phyloP scores from a whole-genome alignment of 2,329 filamentous ascomycete genomes.

The Tolypocladium amazonense region DNA sequence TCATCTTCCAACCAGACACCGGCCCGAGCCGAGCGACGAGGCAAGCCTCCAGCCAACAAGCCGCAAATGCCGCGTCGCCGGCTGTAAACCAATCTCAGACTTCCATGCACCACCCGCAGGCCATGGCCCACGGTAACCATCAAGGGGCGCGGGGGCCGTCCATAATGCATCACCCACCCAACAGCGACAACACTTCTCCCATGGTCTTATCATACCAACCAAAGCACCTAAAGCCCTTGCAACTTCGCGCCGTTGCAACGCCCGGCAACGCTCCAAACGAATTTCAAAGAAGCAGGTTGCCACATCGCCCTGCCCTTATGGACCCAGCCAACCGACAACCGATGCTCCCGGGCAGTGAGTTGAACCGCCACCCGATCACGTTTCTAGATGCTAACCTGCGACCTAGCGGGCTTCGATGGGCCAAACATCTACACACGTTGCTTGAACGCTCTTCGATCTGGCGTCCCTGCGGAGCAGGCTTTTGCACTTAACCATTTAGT shows the following conservation, averaged over 20 bases:
- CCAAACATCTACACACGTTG: conserved; percentile 89
- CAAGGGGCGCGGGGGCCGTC: conserved; percentile 30
- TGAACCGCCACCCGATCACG: background rate
- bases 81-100: conserved; percentile 14
- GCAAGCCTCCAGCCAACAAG: conserved; percentile 39
- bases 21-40: conserved; percentile 53
- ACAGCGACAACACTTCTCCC: conserved; percentile 45
- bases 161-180: conserved; percentile 40
- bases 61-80: conserved; percentile 16
- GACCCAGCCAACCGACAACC: conserved; percentile 27
- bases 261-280: conserved; percentile 63
- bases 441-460: conserved; percentile 71
- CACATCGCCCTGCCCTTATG: conserved; percentile 20
- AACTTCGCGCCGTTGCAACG: conserved; percentile 63
- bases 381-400: conserved; percentile 5
- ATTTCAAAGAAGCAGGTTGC: conserved; percentile 39
- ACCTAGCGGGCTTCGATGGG: conserved; percentile 51
- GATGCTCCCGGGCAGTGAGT: conserved; percentile 53
- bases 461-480: conserved; percentile 71
- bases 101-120: conserved; percentile 21
- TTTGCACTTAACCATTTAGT: conserved; percentile 90
- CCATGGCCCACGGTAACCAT: conserved; percentile 15
- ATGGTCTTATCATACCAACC: conserved; percentile 63
- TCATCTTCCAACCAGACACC: conserved; percentile 77
- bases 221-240: conserved; percentile 47